These are phyloP conservation scores for Exobasidium cylindrosporum DNA, from an alignment of 1,284 basidiomycete species.

Conservation along the genomic window DNA sequence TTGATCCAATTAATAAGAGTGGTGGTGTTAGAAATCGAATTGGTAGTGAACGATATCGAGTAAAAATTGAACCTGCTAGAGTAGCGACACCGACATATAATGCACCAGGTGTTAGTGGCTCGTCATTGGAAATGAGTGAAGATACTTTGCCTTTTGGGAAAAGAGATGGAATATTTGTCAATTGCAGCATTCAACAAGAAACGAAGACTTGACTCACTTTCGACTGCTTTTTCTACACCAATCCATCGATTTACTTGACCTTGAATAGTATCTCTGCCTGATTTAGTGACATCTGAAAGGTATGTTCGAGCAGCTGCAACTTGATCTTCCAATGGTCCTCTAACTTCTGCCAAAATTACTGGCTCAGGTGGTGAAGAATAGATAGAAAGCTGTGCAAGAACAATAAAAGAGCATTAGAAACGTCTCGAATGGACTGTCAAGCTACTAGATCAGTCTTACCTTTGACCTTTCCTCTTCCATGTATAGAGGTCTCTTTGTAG, in stretches of 20 bases:
- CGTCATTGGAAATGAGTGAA: constrained; percentile 68
- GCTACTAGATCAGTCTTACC: background rate
- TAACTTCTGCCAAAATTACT: constrained; percentile 14
- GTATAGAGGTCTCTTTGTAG: background rate
- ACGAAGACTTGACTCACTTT: constrained; percentile 9
- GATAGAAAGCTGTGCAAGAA: constrained; percentile 16
- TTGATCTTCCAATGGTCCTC: constrained; percentile 17
- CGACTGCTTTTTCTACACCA: constrained; percentile 17
- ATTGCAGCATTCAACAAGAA: background rate
- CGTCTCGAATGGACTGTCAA: background rate
- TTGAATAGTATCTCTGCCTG: background rate
- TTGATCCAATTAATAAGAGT: constrained; percentile 34
- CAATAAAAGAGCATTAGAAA: background rate
- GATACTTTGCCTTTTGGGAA: constrained; percentile 17
- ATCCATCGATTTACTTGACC: constrained; percentile 13
- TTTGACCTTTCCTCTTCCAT: background rate
- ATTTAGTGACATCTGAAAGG: background rate
- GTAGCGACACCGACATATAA: constrained; percentile 72
- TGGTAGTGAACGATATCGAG: constrained; percentile 65
- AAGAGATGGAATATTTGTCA: constrained; percentile 10
- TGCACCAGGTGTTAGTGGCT: constrained; percentile 76
- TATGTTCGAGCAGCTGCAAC: constrained; percentile 14
- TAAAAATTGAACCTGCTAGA: constrained; percentile 78
- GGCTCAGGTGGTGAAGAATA: constrained; percentile 16
- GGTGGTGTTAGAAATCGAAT: constrained; percentile 52